Evolutionary conservation across 1,139 yeast genomes (phyloP).

Genomic region (Suhomyces chickasaworum): DNA sequence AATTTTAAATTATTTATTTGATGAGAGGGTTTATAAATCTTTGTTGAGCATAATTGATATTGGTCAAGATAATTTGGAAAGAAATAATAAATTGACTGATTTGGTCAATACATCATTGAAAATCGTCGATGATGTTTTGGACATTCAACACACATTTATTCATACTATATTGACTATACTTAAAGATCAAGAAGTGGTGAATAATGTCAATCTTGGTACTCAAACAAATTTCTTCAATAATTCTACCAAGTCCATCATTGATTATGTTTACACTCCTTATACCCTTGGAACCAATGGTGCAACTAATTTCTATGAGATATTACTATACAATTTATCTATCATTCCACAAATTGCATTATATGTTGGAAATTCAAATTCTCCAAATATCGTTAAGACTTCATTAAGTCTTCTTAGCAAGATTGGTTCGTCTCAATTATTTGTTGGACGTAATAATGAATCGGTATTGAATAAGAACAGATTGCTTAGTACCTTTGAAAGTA

Average conservation of each 20-base stretch:
- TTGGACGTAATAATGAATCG: slow-evolving; percentile 36
- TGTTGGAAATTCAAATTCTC: slow-evolving; percentile 54
- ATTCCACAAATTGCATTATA: slow-evolving; percentile 73
- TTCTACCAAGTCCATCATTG: slow-evolving; percentile 39
- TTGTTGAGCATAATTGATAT: slow-evolving; percentile 53
- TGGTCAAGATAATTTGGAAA: slow-evolving; percentile 59
- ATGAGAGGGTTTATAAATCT: slow-evolving; percentile 55
- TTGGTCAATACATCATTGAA: slow-evolving; percentile 36
- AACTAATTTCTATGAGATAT: slow-evolving; percentile 66
- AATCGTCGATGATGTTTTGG: slow-evolving; percentile 52
- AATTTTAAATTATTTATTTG: slow-evolving; percentile 61
- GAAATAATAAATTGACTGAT: slow-evolving; percentile 24
- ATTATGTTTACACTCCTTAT: slow-evolving; percentile 54
- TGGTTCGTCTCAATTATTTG: slow-evolving; percentile 53
- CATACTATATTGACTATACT: slow-evolving; percentile 31
- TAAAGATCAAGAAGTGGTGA: slow-evolving; percentile 21
- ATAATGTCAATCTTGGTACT: slow-evolving; percentile 4
- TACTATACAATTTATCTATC: slow-evolving; percentile 66
- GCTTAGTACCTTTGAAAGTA: slow-evolving; percentile 70
- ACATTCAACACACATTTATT: slow-evolving; percentile 50
- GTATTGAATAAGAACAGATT: slow-evolving; percentile 60
- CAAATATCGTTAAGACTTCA: slow-evolving; percentile 53
- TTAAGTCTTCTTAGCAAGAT: slow-evolving; percentile 56
- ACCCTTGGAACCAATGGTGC: slow-evolving; percentile 63
- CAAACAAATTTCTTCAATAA: slow-evolving; percentile 8